Base-by-base conservation (phyloP, 2,329 filamentous ascomycete species). In the Epichloe typhina region DNA sequence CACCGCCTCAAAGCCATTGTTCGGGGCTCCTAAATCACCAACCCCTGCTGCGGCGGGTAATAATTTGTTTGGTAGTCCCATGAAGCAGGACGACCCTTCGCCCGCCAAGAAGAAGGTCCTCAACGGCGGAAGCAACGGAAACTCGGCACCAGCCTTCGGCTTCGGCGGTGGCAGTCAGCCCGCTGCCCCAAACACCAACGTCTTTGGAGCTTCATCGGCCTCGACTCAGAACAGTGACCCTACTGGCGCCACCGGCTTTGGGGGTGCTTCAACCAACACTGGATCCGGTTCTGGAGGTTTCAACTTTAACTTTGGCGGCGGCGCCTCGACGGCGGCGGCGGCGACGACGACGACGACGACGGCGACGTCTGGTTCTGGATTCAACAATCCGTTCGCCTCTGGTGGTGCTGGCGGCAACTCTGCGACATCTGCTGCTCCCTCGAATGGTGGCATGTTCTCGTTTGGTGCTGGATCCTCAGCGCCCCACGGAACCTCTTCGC, bases 11-110 rank as follows among this genome's bases (percentile, higher is more conserved):
- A 71, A 69, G 56, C 64, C 69, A 13, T 54, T 69, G 13, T 72
- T 73, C 50, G 64, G 63, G 13, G 57, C 63, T 8, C 62, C 66
- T 31, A 66, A 65, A 52, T 67, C 68, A 31, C 62, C 64, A 5
- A 53, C 64, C 5, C 50, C 59, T 42, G 57, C 62, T 6, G 48
- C 59, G 38, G 47, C 60, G 19, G 49, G 58, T 5, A 57, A 52
- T 49, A 58, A 64, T 19, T 51, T 67, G 53, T 73, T 75, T 56
- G 66, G 67, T 35, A 70, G 69, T 49, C 67, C 66, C 15, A 69
- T 74, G 59, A 72, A 72, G 54, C 67, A 74, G 52, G 67, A 72
- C 51, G 64, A 61, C 5, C 60, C 64, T 6, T 68, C 67, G 3
- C 64, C 66, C 12, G 65, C 63, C 8, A 70, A 70, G 61, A 67